Conservation (phyloP, 2,329 filamentous ascomycete genomes). For the Paecilomyces sp. region DNA sequence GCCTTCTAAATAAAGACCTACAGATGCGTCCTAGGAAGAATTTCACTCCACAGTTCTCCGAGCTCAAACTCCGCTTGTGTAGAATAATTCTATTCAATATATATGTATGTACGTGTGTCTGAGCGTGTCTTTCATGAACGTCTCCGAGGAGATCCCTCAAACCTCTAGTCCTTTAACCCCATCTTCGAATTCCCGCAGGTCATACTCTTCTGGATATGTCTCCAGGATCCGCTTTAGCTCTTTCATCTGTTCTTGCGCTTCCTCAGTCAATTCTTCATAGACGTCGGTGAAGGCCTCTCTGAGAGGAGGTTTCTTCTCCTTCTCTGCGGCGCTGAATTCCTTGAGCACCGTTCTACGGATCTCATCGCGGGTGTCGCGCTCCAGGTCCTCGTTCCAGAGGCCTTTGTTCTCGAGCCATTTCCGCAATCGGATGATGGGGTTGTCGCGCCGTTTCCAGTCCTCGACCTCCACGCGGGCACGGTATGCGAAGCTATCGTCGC, state of each 20-base stretch:
- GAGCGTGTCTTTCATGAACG: no score
- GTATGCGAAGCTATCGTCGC: conserved; percentile 95
- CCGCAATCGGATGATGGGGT: conserved; percentile 74
- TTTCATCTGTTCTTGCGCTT: conserved; percentile 66
- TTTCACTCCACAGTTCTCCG: no score
- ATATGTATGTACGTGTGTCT: no score
- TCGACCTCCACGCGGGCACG: conserved; percentile 88
- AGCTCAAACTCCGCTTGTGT: no score
- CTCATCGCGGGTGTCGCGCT: conserved; percentile 61
- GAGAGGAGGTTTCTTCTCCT: conserved; percentile 48
- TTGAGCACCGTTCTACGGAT: conserved; percentile 69
- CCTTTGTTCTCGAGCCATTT: conserved; percentile 85
- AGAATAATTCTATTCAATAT: no score
- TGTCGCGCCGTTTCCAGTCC: conserved; percentile 86
- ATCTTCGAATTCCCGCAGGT: conserved; percentile 67
- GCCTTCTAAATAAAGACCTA: no score
- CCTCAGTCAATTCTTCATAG: conserved; percentile 80
- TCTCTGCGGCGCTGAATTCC: conserved; percentile 68
- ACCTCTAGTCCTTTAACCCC: conserved; percentile 51
- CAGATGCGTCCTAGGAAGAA: no score
- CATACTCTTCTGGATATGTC: conserved; percentile 88
- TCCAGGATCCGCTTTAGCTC: conserved; percentile 72
- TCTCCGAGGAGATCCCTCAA: conserved; percentile 32
- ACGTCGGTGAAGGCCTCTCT: conserved; percentile 70
- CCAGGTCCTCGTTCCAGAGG: conserved; percentile 77